Conservation (phyloP, 352 stramenopile genomes). For the Globisporangium irregulare region DNA sequence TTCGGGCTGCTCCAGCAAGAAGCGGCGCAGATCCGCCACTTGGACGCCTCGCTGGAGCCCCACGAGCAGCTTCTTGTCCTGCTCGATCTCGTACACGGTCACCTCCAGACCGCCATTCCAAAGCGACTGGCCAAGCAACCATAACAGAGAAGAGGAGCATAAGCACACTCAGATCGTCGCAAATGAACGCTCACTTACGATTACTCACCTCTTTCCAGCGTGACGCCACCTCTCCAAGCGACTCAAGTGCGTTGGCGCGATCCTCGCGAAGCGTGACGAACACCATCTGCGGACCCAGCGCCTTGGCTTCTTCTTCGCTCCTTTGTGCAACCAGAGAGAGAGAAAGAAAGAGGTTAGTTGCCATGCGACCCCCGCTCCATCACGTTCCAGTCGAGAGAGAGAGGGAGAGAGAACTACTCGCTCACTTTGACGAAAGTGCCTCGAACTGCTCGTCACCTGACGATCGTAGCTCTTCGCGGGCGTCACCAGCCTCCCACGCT, state of each 20-base stretch:
- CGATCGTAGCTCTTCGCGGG: constrained; percentile 37
- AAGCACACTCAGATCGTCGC: background rate
- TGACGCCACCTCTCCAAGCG: constrained; percentile 41
- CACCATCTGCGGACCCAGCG: constrained; percentile 72
- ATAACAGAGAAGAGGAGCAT: background rate
- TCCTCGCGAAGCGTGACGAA: constrained; percentile 56
- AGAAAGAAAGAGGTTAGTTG: background rate
- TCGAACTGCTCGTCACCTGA: constrained; percentile 53
- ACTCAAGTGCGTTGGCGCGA: constrained; percentile 18
- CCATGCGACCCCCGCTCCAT: background rate
- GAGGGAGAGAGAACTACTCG: background rate
- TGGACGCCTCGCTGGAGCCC: constrained; percentile 64
- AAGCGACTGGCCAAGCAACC: constrained; percentile 41
- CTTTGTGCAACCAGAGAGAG: constrained; percentile 17
- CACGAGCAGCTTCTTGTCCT: constrained; percentile 50
- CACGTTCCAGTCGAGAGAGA: background rate
- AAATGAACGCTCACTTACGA: background rate
- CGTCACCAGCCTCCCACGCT: constrained; percentile 57
- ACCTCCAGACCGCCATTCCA: constrained; percentile 70
- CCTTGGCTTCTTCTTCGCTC: constrained; percentile 38
- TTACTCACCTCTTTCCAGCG: constrained; percentile 67
- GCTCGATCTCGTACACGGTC: constrained; percentile 67
- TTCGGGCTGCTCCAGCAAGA: constrained; percentile 49
- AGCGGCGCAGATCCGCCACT: constrained; percentile 38
- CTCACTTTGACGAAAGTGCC: constrained; percentile 36